Conservation (phyloP, 495 filamentous ascomycete genomes). For the Neohortaea acidophila region DNA sequence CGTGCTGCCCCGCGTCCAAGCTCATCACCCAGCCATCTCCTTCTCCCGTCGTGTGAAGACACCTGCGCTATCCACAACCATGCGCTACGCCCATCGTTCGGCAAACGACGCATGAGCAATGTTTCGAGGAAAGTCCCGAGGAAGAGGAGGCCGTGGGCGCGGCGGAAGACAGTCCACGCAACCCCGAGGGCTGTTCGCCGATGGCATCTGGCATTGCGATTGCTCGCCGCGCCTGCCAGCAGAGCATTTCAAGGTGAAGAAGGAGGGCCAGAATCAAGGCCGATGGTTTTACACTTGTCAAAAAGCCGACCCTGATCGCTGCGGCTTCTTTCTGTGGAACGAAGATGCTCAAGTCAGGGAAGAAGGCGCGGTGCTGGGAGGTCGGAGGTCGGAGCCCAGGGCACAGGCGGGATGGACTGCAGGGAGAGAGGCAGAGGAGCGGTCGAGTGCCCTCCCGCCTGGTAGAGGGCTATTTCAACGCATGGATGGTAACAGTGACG, state of each 20-base stretch:
- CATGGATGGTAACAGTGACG: neutral
- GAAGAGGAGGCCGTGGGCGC: too few relatives aligned
- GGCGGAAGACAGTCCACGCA: neutral
- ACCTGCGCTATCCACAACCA: too few relatives aligned
- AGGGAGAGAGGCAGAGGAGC: neutral
- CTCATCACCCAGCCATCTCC: too few relatives aligned
- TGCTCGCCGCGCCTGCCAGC: conserved; percentile 50
- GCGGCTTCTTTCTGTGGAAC: conserved; percentile 59
- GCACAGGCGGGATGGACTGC: conserved; percentile 15
- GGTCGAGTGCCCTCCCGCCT: too few relatives aligned
- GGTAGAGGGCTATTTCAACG: conserved; percentile 9
- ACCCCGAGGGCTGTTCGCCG: conserved; percentile 11
- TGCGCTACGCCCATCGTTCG: too few relatives aligned
- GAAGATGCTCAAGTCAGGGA: conserved; percentile 46
- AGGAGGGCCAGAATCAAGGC: conserved; percentile 44
- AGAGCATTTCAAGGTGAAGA: conserved; percentile 45
- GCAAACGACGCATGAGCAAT: too few relatives aligned
- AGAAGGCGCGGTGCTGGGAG: conserved; percentile 35
- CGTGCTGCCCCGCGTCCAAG: too few relatives aligned
- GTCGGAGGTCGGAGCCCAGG: conserved; percentile 28
- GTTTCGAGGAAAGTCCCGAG: too few relatives aligned
- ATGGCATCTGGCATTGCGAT: conserved; percentile 34
- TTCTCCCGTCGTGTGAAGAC: too few relatives aligned
- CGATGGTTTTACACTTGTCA: conserved; percentile 49
- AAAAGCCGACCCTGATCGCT: conserved; percentile 34